Conservation (phyloP, 208 protist species). For the Wallacemonas sp. region DNA sequence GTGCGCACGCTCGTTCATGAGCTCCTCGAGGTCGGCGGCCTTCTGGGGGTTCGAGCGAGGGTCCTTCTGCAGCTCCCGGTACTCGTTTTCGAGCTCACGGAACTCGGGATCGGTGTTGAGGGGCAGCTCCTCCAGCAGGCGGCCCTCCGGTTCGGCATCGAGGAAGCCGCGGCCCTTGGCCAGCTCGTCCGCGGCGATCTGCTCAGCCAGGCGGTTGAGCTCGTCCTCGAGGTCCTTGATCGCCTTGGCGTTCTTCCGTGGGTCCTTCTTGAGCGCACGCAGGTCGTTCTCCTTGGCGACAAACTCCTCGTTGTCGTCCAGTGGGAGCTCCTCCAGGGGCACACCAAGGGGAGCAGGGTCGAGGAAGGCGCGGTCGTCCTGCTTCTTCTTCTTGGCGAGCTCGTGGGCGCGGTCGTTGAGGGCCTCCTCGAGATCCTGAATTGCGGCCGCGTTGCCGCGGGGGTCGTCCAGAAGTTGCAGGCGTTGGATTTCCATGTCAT, state of each 20-base stretch:
- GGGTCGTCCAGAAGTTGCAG: constrained; percentile 53
- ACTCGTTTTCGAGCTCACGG: constrained; percentile 48
- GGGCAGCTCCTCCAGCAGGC: constrained; percentile 52
- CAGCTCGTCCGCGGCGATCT: constrained; percentile 63
- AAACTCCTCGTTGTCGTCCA: constrained; percentile 55
- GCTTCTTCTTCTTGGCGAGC: constrained; percentile 57
- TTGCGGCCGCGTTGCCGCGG: constrained; percentile 39
- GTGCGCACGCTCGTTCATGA: constrained; percentile 77
- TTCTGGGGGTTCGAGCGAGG: constrained; percentile 48
- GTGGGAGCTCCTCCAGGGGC: constrained; percentile 60
- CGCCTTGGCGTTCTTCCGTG: constrained; percentile 37
- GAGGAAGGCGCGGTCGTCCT: constrained; percentile 64
- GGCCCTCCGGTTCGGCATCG: constrained; percentile 71
- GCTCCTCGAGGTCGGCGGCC: constrained; percentile 66
- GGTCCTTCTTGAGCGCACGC: constrained; percentile 52
- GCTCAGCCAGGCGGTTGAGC: constrained; percentile 44
- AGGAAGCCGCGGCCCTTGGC: constrained; percentile 60
- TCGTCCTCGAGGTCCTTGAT: constrained; percentile 57
- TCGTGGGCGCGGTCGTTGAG: constrained; percentile 70
- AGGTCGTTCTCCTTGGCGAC: constrained; percentile 60
- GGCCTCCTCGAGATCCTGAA: constrained; percentile 64
- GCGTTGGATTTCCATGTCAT: constrained; percentile 62
- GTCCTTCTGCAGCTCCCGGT: constrained; percentile 63
- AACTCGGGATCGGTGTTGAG: constrained; percentile 69
- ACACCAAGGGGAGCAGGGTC: constrained; percentile 61